Percentiles rank a stretch among this genome's conserved stretches.
These are phyloP conservation scores for Colletotrichum eleusines DNA, from an alignment of 2,329 filamentous ascomycete species.

Conservation along the genomic window DNA sequence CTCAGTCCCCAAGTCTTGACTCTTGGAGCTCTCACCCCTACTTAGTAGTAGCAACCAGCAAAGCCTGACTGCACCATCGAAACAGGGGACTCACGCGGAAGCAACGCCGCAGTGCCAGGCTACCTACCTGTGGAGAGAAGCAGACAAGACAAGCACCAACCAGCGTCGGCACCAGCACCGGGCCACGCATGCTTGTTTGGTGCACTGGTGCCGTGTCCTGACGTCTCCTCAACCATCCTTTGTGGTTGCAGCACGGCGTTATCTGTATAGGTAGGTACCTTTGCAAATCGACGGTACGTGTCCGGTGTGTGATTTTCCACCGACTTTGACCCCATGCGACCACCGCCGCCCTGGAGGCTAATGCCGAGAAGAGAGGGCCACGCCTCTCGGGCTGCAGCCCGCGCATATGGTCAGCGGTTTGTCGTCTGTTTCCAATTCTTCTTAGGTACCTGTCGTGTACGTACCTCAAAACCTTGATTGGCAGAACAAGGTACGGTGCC, in stretches of 20 bases:
- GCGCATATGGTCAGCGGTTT: conserved; percentile 37
- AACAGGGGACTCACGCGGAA: conserved; percentile 22
- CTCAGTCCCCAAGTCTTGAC: conserved; percentile 7
- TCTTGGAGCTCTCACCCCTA: conserved; percentile 14
- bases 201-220: conserved; percentile 29
- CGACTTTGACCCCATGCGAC: conserved; percentile 37
- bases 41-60: not conserved
- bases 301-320: conserved; percentile 2
- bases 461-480: conserved; percentile 35
- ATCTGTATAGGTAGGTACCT: too few species aligned
- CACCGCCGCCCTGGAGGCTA: conserved; percentile 38
- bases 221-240: conserved; percentile 36
- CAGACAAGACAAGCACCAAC: conserved; percentile 16
- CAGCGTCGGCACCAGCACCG: conserved; percentile 5
- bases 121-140: not conserved
- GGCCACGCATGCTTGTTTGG: conserved; percentile 13
- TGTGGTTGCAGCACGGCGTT: conserved; percentile 29
- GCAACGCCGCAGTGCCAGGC: conserved; percentile 11
- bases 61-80: conserved; percentile 24
- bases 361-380: conserved; percentile 42
- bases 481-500: conserved; percentile 37
- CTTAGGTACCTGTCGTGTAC: conserved; percentile 40
- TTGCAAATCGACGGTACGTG: conserved; percentile 36
- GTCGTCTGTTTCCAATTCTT: conserved; percentile 41
- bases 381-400: conserved; percentile 41